These are phyloP conservation scores for Funneliformis mosseae DNA, from an alignment of 192 early-diverging fungal genomes.

Conservation along the genomic window DNA sequence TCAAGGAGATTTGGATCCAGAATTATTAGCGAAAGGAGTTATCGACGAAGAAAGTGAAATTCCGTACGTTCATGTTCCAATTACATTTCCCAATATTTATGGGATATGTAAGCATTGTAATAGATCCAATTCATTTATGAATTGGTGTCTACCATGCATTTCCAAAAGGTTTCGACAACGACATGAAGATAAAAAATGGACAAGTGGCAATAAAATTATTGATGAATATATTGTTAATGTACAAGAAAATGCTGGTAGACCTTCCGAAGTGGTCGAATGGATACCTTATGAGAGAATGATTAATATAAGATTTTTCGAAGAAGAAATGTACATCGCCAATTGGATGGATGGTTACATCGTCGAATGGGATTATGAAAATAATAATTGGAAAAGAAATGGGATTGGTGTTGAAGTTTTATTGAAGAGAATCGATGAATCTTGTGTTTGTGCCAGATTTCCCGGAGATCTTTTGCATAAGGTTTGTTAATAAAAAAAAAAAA, in stretches of 20 bases:
- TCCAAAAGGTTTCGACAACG: background rate
- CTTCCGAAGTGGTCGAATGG: background rate
- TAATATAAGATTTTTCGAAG: background rate
- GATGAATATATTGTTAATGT: background rate
- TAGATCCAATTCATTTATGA: background rate
- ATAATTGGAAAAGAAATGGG: background rate
- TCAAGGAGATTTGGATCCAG: background rate
- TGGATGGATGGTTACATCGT: conserved; percentile 4
- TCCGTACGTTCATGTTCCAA: background rate
- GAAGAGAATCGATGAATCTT: background rate
- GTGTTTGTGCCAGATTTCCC: background rate
- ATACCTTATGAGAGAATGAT: conserved; percentile 1
- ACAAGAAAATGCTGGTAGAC: background rate
- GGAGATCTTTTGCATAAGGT: background rate
- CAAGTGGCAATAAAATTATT: conserved; percentile 2
- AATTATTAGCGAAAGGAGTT: background rate
- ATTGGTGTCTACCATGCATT: conserved; percentile 15
- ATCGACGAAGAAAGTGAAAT: background rate
- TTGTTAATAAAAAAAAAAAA: too few species aligned
- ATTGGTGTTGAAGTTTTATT: background rate
- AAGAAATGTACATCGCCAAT: background rate
- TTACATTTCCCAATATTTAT: background rate
- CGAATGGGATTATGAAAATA: background rate
- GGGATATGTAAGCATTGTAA: background rate
- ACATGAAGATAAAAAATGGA: background rate